A percentile compares a stretch with the other conserved stretches of the same genome.
Evolutionary conservation across 2,329 filamentous ascomycete species (phyloP).

Genomic region (Monilinia fructicola): DNA sequence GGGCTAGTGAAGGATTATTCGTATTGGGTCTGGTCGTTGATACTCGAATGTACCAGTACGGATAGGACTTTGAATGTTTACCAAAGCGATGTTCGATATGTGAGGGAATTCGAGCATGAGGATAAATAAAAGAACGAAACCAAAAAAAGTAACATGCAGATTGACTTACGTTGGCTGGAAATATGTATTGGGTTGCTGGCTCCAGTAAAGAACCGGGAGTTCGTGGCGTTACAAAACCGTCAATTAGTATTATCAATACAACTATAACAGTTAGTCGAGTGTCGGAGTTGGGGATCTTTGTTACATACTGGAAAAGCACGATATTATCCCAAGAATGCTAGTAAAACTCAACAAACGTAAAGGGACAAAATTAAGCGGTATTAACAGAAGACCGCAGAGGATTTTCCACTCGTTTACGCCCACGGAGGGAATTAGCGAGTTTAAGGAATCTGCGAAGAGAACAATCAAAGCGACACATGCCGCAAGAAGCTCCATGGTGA

Average conservation of each 20-base stretch:
- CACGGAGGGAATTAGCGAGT: conserved; percentile 71
- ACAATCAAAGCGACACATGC: conserved; percentile 88
- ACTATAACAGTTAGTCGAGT: conserved; percentile 52
- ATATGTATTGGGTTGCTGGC: conserved; percentile 75
- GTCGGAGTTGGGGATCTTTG: background rate
- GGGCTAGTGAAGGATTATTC: background rate
- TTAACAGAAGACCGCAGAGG: conserved; percentile 72
- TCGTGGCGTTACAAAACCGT: conserved; percentile 81
- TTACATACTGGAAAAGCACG: conserved; percentile 78
- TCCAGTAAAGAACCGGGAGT: conserved; percentile 79
- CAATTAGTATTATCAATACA: conserved; percentile 76
- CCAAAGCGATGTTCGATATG: background rate
- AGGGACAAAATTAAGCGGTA: conserved; percentile 82
- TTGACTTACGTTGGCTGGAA: conserved; percentile 62
- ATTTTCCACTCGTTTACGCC: conserved; percentile 78
- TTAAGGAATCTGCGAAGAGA: conserved; percentile 88
- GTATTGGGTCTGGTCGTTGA: no score
- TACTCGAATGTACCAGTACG: background rate
- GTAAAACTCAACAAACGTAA: conserved; percentile 83
- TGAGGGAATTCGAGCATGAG: background rate
- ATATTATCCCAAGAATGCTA: conserved; percentile 88
- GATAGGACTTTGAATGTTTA: background rate
- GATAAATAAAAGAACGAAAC: background rate
- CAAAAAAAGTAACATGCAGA: background rate
- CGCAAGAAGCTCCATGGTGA: conserved; percentile 82